Conservation (phyloP, 306 rosid genomes). For the Lathyrus aphaca region DNA sequence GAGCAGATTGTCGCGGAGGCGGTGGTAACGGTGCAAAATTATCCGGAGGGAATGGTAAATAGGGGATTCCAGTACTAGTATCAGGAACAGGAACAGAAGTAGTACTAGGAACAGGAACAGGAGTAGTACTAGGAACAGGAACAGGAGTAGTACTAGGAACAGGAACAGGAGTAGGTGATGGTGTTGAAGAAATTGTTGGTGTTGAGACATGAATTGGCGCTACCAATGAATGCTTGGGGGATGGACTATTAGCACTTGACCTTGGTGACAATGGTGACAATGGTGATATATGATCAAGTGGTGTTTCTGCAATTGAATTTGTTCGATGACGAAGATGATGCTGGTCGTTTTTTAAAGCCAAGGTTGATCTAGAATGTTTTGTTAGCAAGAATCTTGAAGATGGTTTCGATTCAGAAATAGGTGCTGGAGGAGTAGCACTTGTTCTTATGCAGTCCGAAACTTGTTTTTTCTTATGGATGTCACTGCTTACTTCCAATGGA, state of each 20-base stretch:
- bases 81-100: background rate
- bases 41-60: slow-evolving; percentile 29
- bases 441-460: slow-evolving; percentile 46
- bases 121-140: background rate
- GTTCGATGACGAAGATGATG: slow-evolving; percentile 34
- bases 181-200: background rate
- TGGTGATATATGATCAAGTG: slow-evolving; percentile 2
- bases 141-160: too few relatives aligned
- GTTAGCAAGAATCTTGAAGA: slow-evolving; percentile 38
- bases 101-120: background rate
- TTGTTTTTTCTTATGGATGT: background rate
- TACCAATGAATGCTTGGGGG: background rate
- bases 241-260: slow-evolving; percentile 12
- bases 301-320: slow-evolving; percentile 47
- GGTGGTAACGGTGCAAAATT: slow-evolving; percentile 23
- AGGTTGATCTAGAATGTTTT: slow-evolving; percentile 32
- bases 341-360: slow-evolving; percentile 22
- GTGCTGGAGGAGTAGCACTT: slow-evolving; percentile 39
- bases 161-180: slow-evolving; percentile 23
- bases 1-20: background rate
- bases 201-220: background rate
- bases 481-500: slow-evolving; percentile 36
- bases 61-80: background rate
- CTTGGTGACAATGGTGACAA: slow-evolving; percentile 29
- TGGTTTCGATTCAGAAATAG: slow-evolving; percentile 29